Base-by-base conservation (phyloP, 371 early-diverging fungal species). In the Apophysomyces variabilis region DNA sequence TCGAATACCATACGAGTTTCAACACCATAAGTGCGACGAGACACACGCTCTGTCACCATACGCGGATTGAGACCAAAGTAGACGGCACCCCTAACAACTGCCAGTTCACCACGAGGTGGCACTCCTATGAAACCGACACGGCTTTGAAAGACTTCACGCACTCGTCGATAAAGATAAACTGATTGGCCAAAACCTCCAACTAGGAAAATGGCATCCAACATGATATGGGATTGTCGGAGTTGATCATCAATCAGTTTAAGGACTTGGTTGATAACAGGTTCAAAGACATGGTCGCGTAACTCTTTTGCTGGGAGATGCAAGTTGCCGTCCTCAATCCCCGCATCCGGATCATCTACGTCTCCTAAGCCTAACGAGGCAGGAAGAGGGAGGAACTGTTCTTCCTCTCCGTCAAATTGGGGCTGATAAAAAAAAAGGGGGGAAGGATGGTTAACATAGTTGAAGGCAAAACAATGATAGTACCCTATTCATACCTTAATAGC, bases 181-280 rank as follows among this genome's bases (percentile, higher is more conserved):
- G 85, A 85, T 57, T 85, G 85, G 26, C 87, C 87, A 65, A 87
- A 87, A 16, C 87, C 87, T 58, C 87, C 87, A 0, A 87, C 87
- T 62, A 87, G 73, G 59, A 87, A 87, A 44, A 87, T 72, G n/a
- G 85, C 85, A 45, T 80, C 80, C 16, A 80, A 41, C 47, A 71
- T 73, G 12, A 71, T 71, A 59, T 75, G 72, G 8, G 81, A 77
- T 41, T 74, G 74, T 13, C 80, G 76, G 1, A 89, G 75, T 64
- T 89, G 89, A 32, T 83, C 78, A 56, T 83, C 83, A 35, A 89
- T 87, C 36, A 87, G 61, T 39, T 80, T 72, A 60, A 87, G 67
- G n/a, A 87, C 84, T 60, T 84, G 77, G 18, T 83, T 36, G 14
- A 72, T 62, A 8, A 89, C 85, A 9, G 87, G 89, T 59, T 89